Base-by-base conservation (phyloP, 2,329 filamentous ascomycete species). In the Colletotrichum eleusines region DNA sequence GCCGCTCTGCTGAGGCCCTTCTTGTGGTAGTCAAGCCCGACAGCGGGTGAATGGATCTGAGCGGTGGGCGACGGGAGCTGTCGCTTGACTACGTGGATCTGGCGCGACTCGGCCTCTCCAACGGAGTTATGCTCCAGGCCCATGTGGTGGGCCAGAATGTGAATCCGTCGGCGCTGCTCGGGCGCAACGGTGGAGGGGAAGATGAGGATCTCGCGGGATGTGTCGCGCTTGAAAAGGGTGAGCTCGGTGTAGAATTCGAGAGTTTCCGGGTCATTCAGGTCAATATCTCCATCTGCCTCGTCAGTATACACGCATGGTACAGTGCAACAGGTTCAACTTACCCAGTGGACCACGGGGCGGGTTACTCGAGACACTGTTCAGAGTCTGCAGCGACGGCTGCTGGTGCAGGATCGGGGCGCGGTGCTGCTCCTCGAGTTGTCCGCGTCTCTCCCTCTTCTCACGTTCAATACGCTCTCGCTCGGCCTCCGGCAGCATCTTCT, bases 401-500 rank as follows among this genome's bases (percentile, higher is more conserved):
- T 91, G 93, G 75, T 96, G 94, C 71, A 96, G 88, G 76, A 91
- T 90, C 55, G 91, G 76, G 84, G 94, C 78, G 38, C 95, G 91
- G 81, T 99, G 96, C 81, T 99, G 96, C 82, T 99, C 96, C 81
- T 99, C 95, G 16, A 99, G 88, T 81, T 99, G 96, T 59, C 96
- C 96, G 63, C 96, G 91, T 76, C 96, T 93, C 84, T 98, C 95
- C 69, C 96, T 89, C 89, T 98, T 99, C 82, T 98, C 96, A 7
- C 96, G 89, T 81, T 99, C 96, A 75, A 99, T 98, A 50, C 96
- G 90, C 82, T 99, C 96, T 63, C 96, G 90, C 81, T 98, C 96
- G 40, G 95, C 94, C 74, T 97, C 89, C 0, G 96, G 96, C 6
- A 99, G 88, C 96, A 99, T 98, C 84, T 98, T 98, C 87, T 99